phyloP scores from a whole-genome alignment of 2,329 filamentous ascomycete species.

The Tolypocladium pustulatum region DNA sequence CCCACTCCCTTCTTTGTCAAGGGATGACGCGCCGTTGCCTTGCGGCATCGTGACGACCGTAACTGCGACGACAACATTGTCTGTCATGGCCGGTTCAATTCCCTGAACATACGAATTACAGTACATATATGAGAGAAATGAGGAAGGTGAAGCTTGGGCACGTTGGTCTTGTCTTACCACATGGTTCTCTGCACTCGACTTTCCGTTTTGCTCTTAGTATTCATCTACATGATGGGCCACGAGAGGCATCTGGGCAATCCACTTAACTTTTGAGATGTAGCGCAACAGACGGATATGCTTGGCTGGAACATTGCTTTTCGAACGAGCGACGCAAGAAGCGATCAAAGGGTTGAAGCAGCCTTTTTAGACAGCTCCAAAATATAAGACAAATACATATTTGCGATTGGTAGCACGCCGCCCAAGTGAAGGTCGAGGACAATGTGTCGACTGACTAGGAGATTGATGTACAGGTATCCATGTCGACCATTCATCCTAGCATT shows the following conservation, averaged over 20 bases:
- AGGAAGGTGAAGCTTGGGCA: not conserved
- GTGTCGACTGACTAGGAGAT: not conserved
- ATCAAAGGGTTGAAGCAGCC: not conserved
- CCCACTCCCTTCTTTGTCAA: not conserved
- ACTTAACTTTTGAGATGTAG: not conserved
- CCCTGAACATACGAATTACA: slow-evolving; percentile 7
- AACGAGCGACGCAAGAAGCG: not conserved
- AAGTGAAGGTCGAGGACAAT: not conserved
- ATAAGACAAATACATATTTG: not conserved
- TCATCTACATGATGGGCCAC: not conserved
- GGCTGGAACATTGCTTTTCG: not conserved
- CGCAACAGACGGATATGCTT: not conserved
- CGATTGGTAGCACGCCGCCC: not conserved
- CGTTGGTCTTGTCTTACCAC: not conserved
- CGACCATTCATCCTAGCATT: too few species aligned
- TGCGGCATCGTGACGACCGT: slow-evolving; percentile 7
- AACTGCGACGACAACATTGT: slow-evolving; percentile 10
- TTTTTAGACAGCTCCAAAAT: slow-evolving; percentile 1
- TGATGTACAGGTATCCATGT: too few species aligned
- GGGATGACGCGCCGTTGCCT: not conserved
- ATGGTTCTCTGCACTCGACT: not conserved
- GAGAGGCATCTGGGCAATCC: not conserved
- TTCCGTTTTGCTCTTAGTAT: not conserved
- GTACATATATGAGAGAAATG: not conserved
- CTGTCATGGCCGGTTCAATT: slow-evolving; percentile 6